Evolutionary conservation across 345 rosid species (phyloP), one percentile per base, ranked within the genome.

Genomic region (Camelina laxa): DNA sequence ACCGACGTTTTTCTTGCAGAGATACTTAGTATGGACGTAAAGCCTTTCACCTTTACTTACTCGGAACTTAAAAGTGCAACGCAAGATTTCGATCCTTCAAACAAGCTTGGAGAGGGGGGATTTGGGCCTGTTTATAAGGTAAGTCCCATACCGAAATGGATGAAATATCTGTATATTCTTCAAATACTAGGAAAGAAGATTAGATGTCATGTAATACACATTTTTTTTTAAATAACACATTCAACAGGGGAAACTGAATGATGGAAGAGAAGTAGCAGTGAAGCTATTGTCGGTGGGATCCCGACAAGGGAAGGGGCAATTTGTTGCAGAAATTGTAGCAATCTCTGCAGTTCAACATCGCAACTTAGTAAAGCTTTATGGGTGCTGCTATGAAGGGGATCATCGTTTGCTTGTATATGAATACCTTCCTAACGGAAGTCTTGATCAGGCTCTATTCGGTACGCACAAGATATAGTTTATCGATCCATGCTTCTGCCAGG

Each of bases 101-200:
- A 86, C 78, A 88, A 87, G 67, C 89, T 87, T 55, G 92, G 92
- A 61, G 89, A 91, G 65, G 92, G 91, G 64, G 91, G 96, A 31
- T 91, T 85, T 62, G 89, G 96, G 39, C 86, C 93, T 1, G 87
- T 88, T 69, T 91, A 71, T 41, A 82, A 79, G 94, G 97, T 83
- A 70, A n/a, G 38, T n/a, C 2, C 4, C 31, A 11, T 7, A 4
- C 15, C 0, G 24, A 33, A 49, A 13, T 58, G 7, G 35, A 27
- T 7, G 4, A 53, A 63, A 27, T 9, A 59, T 14, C 20, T 42
- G 4, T 35, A 3, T 20, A 21, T 6, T 60, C 7, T 50, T 48
- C 0, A 10, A 38, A 61, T 39, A 39, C 19, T 31, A 24, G 19
- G 15, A 24, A 16, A 17, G 7, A 53, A 54, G 20, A 55, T 39